Percentiles rank a stretch among this genome's conserved stretches.
These are phyloP conservation scores for Tolypocladium tropicale DNA, from an alignment of 2,329 filamentous ascomycete genomes.

Conservation along the genomic window DNA sequence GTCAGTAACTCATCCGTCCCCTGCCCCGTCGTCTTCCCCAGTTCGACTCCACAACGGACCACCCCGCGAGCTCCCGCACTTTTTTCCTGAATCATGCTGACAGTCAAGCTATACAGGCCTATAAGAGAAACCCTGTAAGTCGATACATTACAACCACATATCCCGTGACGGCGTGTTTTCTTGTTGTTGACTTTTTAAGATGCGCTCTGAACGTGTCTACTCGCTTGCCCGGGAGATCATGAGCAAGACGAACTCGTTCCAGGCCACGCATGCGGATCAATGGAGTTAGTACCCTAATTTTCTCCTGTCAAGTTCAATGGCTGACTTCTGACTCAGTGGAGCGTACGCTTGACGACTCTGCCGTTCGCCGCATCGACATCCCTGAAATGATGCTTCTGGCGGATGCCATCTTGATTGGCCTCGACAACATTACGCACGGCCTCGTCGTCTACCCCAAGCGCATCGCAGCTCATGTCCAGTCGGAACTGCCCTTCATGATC, in stretches of 20 bases:
- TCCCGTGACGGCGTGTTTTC: neutral
- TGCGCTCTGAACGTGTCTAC: slow-evolving; percentile 27
- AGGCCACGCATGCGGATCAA: slow-evolving; percentile 20
- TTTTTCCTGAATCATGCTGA: too few species aligned
- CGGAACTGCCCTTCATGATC: slow-evolving; percentile 81
- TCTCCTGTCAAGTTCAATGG: too few species aligned
- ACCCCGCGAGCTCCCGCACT: too few species aligned
- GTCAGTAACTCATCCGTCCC: too few species aligned
- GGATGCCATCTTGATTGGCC: slow-evolving; percentile 55
- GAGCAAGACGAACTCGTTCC: slow-evolving; percentile 19
- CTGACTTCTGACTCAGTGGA: too few species aligned
- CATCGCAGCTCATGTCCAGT: slow-evolving; percentile 56
- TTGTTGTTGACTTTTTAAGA: neutral
- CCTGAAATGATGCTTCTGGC: slow-evolving; percentile 58
- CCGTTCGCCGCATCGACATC: slow-evolving; percentile 55
- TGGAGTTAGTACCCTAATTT: too few species aligned
- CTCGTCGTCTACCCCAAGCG: slow-evolving; percentile 71
- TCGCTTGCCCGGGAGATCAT: slow-evolving; percentile 29
- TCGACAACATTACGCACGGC: slow-evolving; percentile 58
- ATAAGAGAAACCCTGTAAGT: slow-evolving; percentile 8
- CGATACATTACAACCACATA: too few species aligned
- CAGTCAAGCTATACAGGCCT: slow-evolving; percentile 10
- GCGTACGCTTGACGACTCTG: slow-evolving; percentile 66
- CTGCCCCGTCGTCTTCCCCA: too few species aligned
- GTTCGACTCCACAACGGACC: too few species aligned